Evolutionary conservation across 306 rosid genomes (phyloP), one percentile per base, ranked within the genome.

Genomic region (Styphnolobium japonicum): DNA sequence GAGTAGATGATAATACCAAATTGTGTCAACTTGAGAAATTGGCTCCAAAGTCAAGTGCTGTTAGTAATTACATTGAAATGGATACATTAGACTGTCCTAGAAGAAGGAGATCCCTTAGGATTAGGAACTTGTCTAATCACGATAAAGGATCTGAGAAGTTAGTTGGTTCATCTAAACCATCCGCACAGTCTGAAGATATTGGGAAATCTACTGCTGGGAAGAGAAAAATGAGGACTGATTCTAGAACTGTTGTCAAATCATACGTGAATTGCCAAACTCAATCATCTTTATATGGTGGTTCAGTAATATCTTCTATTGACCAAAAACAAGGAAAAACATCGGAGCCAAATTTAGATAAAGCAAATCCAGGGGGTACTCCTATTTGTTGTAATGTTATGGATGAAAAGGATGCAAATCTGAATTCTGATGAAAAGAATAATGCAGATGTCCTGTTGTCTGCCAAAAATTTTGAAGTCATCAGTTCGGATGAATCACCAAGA

Each of bases 21-120:
- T 36, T 37, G 48, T 73, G 84, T 80, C 86, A 66, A 64, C 71
- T 23, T 2, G 76, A 81, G 83, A 78, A 67, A 56, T 75, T 61
- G 22, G 63, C 79, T 70, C 67, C 71, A 23, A 82, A 75, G 82
- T 75, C 65, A 56, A 77, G 57, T 81, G 71, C 61, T 81, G 56
- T 55, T 84, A 18, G 75, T 36, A 25, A 78, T 45, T 80, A 62
- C 12, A 9, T 56, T 71, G 56, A 83, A 27, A 67, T 68, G 53
- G 77, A 76, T 76, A 67, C 71, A 2, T 46, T 77, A 18, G 85
- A 71, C 77, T 85, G 70, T 83, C 87, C 89, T 55, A 80, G 58
- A 68, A 58, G 90, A 69, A 83, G 85, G 84, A 87, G 96, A 79
- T 95, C 92, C 76, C 77, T 25, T n/a, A 80, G 91, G 85, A 88